Conservation (phyloP, 2,329 filamentous ascomycete genomes). For the Drechslerella coelobrocha region DNA sequence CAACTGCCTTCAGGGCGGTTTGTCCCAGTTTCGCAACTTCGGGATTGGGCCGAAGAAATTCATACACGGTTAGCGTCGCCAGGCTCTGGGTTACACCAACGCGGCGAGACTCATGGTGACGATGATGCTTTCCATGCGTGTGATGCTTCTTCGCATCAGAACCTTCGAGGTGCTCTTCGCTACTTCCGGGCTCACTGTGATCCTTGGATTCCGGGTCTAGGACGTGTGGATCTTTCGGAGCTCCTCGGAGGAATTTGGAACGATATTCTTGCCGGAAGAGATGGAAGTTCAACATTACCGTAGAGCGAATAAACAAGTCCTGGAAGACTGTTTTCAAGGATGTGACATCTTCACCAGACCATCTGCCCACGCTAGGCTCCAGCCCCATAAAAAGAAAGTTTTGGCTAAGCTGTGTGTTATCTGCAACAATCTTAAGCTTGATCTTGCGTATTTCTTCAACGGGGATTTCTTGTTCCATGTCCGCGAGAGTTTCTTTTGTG, state of each 20-base stretch:
- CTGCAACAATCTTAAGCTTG: constrained; percentile 31
- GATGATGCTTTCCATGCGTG: constrained; percentile 15
- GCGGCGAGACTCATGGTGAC: constrained; percentile 9
- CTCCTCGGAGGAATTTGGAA: constrained; percentile 20
- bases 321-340: constrained; percentile 35
- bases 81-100: constrained; percentile 29
- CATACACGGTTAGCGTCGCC: constrained; percentile 37
- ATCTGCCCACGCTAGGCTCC: constrained; percentile 40
- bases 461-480: constrained; percentile 24
- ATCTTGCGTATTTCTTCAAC: constrained; percentile 36
- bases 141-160: constrained; percentile 7
- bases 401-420: constrained; percentile 26
- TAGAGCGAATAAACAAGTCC: constrained; percentile 33
- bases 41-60: constrained; percentile 37
- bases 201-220: constrained; percentile 4
- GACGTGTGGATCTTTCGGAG: constrained; percentile 11
- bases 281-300: constrained; percentile 44
- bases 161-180: constrained; percentile 20
- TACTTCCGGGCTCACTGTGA: constrained; percentile 2
- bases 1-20: constrained; percentile 28
- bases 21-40: constrained; percentile 41
- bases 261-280: constrained; percentile 43
- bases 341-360: constrained; percentile 36
- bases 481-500: constrained; percentile 21
- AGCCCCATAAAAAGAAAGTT: constrained; percentile 36